Conservation (phyloP, 2,329 filamentous ascomycete species). For the Eurotiales sp. region DNA sequence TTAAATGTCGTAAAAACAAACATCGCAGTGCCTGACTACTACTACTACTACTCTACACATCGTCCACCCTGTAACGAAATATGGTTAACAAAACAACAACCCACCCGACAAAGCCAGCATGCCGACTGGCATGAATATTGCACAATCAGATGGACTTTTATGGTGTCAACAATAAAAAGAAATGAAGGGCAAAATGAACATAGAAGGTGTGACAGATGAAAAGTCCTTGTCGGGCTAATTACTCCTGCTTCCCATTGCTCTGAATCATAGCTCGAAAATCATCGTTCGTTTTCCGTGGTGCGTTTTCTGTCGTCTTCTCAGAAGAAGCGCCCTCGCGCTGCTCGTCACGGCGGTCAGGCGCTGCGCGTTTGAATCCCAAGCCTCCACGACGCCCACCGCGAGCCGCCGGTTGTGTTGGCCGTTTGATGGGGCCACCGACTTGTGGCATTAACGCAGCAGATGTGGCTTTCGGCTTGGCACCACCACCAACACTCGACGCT, state of each 20-base stretch:
- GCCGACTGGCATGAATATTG: background rate
- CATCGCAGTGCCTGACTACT: background rate
- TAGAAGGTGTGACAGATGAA: background rate
- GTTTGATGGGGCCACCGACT: conserved; percentile 36
- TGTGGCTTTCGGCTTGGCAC: conserved; percentile 38
- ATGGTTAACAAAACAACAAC: background rate
- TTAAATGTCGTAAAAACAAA: background rate
- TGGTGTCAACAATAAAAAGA: background rate
- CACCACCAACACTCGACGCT: conserved; percentile 39
- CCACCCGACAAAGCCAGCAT: conserved; percentile 7
- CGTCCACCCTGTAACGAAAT: background rate
- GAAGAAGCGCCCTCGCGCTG: conserved; percentile 19
- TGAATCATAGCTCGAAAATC: conserved; percentile 56
- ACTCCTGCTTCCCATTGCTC: conserved; percentile 31
- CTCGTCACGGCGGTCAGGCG: conserved; percentile 7
- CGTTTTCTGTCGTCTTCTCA: conserved; percentile 20
- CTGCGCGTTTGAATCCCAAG: conserved; percentile 45
- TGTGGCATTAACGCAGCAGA: conserved; percentile 26
- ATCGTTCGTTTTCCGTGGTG: conserved; percentile 51
- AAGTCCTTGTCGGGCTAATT: background rate
- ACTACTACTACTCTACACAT: background rate
- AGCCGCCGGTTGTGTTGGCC: conserved; percentile 43
- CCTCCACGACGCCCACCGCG: conserved; percentile 46
- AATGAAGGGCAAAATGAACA: background rate
- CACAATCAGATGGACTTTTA: conserved; percentile 2